These are phyloP conservation scores for Clausena lansium DNA, from an alignment of 345 rosid genomes.

Conservation along the genomic window DNA sequence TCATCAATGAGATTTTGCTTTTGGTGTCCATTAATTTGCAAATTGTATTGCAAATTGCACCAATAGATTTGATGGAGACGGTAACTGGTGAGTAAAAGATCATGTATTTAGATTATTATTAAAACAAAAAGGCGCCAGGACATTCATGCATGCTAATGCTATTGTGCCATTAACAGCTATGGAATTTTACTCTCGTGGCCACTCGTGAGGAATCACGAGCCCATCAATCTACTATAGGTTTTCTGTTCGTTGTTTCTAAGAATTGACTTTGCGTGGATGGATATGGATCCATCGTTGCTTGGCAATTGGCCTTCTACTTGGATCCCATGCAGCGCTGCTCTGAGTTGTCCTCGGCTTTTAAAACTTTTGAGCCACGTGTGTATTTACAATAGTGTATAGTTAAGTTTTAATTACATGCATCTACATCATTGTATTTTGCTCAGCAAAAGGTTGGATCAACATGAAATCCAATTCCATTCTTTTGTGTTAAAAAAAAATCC, in stretches of 20 bases:
- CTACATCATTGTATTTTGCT: not conserved
- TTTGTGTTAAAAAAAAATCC: too few species aligned
- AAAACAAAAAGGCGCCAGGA: not conserved
- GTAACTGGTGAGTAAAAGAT: not conserved
- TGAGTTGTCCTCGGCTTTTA: too few species aligned
- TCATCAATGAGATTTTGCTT: not conserved
- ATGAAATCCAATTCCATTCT: not conserved
- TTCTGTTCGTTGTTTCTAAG: not conserved
- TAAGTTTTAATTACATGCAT: too few species aligned
- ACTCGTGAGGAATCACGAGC: constrained; percentile 36
- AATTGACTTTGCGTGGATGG: not conserved
- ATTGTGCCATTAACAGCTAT: not conserved
- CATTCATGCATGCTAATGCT: not conserved
- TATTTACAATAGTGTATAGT: too few species aligned
- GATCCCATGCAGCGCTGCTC: too few species aligned
- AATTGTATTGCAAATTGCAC: constrained; percentile 19
- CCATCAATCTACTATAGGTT: not conserved
- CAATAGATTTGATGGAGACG: constrained; percentile 4
- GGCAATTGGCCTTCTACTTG: not conserved
- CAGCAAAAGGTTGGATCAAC: not conserved
- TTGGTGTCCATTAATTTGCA: constrained; percentile 12
- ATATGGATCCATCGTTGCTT: not conserved
- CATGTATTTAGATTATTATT: not conserved
- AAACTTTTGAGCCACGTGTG: too few species aligned
- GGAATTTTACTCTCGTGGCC: constrained; percentile 14